Evolutionary conservation across 2,329 filamentous ascomycete species (phyloP), one percentile per base, ranked within the genome.

Genomic region (Penicillium rolfsii): DNA sequence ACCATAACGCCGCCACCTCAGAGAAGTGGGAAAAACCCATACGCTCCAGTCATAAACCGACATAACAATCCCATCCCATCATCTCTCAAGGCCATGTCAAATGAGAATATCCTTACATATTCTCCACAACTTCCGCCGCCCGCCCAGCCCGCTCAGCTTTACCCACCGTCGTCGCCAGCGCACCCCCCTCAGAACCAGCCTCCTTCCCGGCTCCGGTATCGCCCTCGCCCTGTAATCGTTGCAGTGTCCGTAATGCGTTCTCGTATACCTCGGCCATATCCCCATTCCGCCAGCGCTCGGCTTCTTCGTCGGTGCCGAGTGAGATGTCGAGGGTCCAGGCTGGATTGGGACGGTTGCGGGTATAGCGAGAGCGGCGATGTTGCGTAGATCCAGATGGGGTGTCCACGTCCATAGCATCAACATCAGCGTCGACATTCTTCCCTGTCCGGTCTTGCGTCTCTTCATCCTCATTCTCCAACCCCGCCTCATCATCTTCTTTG

Each of bases 51-150:
- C 49, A 53, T 52, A 60, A 54, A 48, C n/a, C 45, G 26, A 48
- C 26, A 46, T 28, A 35, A 48, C 4, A 9, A 33, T 33, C 26
- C 54, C 56, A 30, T 56, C 5, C 45, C 9, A 11, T 11, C 30
- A 33, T 33, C 9, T 33, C 9, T 36, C 38, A 14, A 53, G 55
- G 14, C n/a, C 16, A 40, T 26, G 36, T 33, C 35, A 33, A 28
- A 43, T 22, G 11, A 1, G 19, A 43, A 43, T 4, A 19, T 24
- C 26, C 58, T 77, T 67, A 81, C 67, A 79, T 77, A 63, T 74
- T 74, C 67, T 82, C 79, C 59, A 81, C 77, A n/a, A 81, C 79
- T 55, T 82, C 80, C 26, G 74, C 79, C 40, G 78, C 79, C 53
- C 72, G 73, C 24, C 71, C 74, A 36, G 80, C 80, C 57, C 80